Conservation (phyloP, 805 yeast genomes). For the Wickerhamomyces ciferrii region DNA sequence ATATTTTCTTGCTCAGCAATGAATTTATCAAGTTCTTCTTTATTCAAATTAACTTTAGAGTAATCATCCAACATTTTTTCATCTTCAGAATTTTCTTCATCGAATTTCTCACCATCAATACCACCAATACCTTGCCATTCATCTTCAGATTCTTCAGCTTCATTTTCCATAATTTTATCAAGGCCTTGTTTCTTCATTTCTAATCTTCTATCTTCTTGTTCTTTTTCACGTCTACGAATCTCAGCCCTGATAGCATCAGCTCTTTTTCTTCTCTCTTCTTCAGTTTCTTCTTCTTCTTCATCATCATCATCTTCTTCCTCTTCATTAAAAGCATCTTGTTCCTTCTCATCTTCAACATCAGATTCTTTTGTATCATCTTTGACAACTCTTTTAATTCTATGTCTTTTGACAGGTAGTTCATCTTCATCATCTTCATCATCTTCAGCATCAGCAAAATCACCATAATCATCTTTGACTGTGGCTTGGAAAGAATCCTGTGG, state of each 20-base stretch:
- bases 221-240: conserved; percentile 18
- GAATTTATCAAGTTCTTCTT: conserved; percentile 45
- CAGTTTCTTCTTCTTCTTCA: conserved; percentile 18
- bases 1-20: conserved; percentile 56
- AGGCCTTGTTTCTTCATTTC: conserved; percentile 58
- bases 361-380: background rate
- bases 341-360: conserved; percentile 1
- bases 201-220: conserved; percentile 28
- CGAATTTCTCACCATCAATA: conserved; percentile 45
- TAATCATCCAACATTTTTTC: conserved; percentile 75
- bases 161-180: conserved; percentile 54
- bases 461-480: background rate
- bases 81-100: conserved; percentile 65
- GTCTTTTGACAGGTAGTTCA: conserved; percentile 14
- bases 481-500: background rate
- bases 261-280: conserved; percentile 14
- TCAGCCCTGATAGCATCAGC: conserved; percentile 16
- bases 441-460: conserved; percentile 12
- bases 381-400: conserved; percentile 3
- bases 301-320: conserved; percentile 16
- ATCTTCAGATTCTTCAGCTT: conserved; percentile 21
- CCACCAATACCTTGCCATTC: conserved; percentile 78
- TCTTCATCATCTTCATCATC: conserved; percentile 22
- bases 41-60: conserved; percentile 49
- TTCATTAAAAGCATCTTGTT: conserved; percentile 11